phyloP scores from a whole-genome alignment of 2,329 filamentous ascomycete species.

The Mycosphaerella sp. region DNA sequence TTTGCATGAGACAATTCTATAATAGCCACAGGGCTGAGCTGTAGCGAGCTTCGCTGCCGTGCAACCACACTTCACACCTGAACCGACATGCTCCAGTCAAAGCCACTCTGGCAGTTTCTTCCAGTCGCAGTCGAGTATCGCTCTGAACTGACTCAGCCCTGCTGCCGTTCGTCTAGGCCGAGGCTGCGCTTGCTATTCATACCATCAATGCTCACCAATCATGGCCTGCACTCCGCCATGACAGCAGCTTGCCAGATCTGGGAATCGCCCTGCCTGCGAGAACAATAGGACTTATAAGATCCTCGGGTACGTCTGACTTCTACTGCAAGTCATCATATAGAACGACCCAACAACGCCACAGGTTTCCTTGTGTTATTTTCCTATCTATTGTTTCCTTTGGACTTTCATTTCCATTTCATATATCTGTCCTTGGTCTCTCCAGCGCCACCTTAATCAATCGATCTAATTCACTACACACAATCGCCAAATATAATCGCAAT shows the following conservation, averaged over 20 bases:
- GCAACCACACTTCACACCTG: not conserved
- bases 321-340: constrained; percentile 4
- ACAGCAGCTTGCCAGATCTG: not conserved
- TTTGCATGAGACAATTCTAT: constrained; percentile 3
- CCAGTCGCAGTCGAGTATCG: not conserved
- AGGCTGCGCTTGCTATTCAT: constrained; percentile 2
- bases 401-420: constrained; percentile 11
- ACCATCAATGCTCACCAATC: not conserved
- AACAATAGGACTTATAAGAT: constrained; percentile 5
- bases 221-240: not conserved
- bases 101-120: not conserved
- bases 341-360: constrained; percentile 5
- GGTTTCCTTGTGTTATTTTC: constrained; percentile 8
- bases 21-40: constrained; percentile 3
- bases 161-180: not conserved
- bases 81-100: not conserved
- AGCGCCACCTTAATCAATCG: not conserved
- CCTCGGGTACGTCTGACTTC: not conserved
- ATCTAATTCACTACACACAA: not conserved
- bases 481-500: constrained; percentile 3
- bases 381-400: constrained; percentile 9
- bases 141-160: not conserved
- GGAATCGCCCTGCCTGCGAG: not conserved
- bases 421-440: constrained; percentile 1
- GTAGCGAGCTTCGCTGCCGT: constrained; percentile 2